phyloP scores from a whole-genome alignment of 2,329 filamentous ascomycete genomes.

The Hyphodiscus sp. region DNA sequence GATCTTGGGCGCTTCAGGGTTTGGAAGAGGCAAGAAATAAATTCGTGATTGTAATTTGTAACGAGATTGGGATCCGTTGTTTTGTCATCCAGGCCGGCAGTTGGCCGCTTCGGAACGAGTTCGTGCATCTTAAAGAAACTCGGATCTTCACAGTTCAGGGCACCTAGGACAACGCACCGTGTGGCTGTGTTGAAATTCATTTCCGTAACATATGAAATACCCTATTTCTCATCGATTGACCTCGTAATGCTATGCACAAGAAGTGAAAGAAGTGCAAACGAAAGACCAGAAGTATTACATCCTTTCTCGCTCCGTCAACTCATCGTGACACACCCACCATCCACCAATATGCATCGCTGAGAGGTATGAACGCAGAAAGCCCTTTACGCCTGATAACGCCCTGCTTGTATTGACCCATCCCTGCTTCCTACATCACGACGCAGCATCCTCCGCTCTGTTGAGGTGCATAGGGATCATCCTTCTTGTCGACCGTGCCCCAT shows the following conservation, averaged over 20 bases:
- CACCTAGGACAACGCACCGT: background rate
- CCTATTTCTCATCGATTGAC: constrained; percentile 7
- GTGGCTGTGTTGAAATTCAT: background rate
- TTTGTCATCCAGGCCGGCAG: background rate
- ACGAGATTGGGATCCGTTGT: background rate
- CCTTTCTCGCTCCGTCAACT: constrained; percentile 3
- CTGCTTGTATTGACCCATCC: constrained; percentile 8
- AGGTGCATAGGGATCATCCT: constrained; percentile 83
- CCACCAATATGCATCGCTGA: constrained; percentile 13
- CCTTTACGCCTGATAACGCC: constrained; percentile 22
- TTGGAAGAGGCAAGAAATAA: no score
- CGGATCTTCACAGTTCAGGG: background rate
- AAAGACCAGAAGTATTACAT: constrained; percentile 27
- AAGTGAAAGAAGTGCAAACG: constrained; percentile 21
- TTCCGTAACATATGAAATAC: background rate
- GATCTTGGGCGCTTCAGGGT: background rate
- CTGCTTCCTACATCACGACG: constrained; percentile 69
- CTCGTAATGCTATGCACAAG: constrained; percentile 18
- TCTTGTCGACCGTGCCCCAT: constrained; percentile 91
- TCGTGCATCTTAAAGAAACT: background rate
- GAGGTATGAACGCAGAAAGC: constrained; percentile 23
- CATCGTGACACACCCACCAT: constrained; percentile 5
- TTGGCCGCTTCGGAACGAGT: background rate
- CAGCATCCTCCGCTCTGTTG: constrained; percentile 60
- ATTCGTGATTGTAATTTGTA: background rate